Percentiles rank a stretch among this genome's conserved stretches.
Conservation (phyloP, 306 rosid species). For the Citrullus mucosospermus region DNA sequence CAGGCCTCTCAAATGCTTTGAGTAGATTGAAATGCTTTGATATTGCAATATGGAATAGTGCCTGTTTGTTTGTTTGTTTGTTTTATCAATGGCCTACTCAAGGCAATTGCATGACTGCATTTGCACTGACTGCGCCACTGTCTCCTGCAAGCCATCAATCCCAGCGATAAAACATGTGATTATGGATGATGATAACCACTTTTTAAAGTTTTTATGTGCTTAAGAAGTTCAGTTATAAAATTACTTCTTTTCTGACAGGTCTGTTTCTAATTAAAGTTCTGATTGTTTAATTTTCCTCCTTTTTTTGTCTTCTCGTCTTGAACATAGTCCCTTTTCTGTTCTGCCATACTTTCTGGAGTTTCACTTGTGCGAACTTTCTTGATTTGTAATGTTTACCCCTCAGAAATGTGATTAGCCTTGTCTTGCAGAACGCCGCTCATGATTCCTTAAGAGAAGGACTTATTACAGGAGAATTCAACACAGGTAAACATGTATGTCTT, state of each 20-base stretch:
- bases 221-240: not conserved
- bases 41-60: not conserved
- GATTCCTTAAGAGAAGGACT: conserved; percentile 73
- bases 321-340: not conserved
- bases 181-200: not conserved
- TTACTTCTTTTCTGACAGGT: not conserved
- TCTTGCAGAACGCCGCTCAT: conserved; percentile 77
- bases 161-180: not conserved
- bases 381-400: not conserved
- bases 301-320: not conserved
- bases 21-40: not conserved
- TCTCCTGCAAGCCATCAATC: not conserved
- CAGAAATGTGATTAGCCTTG: conserved; percentile 5
- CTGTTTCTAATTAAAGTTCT: not conserved
- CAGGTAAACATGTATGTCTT: conserved; percentile 32
- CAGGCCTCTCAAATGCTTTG: not conserved
- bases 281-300: not conserved
- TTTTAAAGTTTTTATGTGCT: not conserved
- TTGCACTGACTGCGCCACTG: not conserved
- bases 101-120: not conserved
- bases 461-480: conserved; percentile 26
- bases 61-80: not conserved
- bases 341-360: not conserved
- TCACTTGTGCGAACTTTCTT: not conserved
- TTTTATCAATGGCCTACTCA: not conserved